Conservation (phyloP, 1,139 yeast species). For the Saccharomycopsis crataegensis region DNA sequence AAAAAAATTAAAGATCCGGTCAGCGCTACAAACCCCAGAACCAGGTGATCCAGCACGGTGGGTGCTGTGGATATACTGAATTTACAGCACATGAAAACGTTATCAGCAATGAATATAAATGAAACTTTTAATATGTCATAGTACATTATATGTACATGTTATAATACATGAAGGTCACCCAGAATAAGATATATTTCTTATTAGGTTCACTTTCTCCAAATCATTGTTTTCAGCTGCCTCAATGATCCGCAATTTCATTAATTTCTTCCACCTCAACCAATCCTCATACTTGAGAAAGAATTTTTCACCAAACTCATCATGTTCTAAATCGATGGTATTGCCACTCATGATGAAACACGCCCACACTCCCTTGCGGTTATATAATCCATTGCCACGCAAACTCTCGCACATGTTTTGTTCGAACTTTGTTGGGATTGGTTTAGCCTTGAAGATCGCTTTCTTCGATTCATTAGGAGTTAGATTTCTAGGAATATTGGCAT, state of each 20-base stretch:
- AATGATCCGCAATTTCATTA: slow-evolving; percentile 2
- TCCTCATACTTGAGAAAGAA: slow-evolving; percentile 11
- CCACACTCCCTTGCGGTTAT: slow-evolving; percentile 12
- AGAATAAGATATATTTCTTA: slow-evolving; percentile 9
- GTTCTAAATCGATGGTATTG: slow-evolving; percentile 8
- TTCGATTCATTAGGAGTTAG: slow-evolving; percentile 6
- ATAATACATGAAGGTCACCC: background rate
- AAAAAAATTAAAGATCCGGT: too few relatives aligned
- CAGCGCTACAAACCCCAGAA: too few relatives aligned
- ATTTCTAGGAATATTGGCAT: slow-evolving; percentile 3
- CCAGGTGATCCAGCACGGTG: too few relatives aligned
- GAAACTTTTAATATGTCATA: too few relatives aligned
- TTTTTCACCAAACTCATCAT: slow-evolving; percentile 12
- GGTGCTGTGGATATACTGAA: too few relatives aligned
- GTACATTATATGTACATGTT: too few relatives aligned
- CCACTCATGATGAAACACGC: slow-evolving; percentile 7
- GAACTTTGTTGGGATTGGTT: slow-evolving; percentile 13
- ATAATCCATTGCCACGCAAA: slow-evolving; percentile 9
- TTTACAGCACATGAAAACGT: too few relatives aligned
- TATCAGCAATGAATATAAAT: too few relatives aligned
- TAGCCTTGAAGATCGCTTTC: slow-evolving; percentile 10
- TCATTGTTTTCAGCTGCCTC: slow-evolving; percentile 6
- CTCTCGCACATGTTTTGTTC: slow-evolving; percentile 11
- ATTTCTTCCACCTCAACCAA: slow-evolving; percentile 8
- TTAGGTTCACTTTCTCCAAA: slow-evolving; percentile 3